Conservation (phyloP, 805 yeast genomes). For the Lachancea waltii region DNA sequence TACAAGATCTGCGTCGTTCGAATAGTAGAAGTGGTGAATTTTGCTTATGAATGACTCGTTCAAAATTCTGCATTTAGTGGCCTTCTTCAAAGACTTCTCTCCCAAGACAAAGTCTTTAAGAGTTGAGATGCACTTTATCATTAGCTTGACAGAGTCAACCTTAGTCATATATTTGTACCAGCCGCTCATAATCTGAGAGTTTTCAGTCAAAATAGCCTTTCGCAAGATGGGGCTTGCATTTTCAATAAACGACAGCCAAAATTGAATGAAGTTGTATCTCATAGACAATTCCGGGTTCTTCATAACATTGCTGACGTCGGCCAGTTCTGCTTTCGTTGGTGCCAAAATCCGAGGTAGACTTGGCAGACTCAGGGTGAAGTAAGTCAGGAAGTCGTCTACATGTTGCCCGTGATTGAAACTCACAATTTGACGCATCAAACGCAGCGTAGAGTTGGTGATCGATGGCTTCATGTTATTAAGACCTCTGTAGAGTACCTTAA, state of each 20-base stretch:
- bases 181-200: conserved; percentile 52
- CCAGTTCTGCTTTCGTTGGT: conserved; percentile 44
- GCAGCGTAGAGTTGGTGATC: conserved; percentile 54
- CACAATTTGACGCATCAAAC: conserved; percentile 48
- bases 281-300: conserved; percentile 39
- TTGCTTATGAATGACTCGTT: conserved; percentile 68
- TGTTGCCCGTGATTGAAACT: conserved; percentile 43
- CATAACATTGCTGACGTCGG: conserved; percentile 32
- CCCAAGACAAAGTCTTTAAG: conserved; percentile 46
- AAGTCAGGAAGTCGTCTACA: conserved; percentile 51
- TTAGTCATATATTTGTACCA: conserved; percentile 60
- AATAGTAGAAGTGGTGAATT: conserved; percentile 46
- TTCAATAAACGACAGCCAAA: conserved; percentile 51
- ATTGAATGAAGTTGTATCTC: conserved; percentile 52
- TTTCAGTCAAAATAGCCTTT: conserved; percentile 54
- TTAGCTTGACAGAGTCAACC: conserved; percentile 43
- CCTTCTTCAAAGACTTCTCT: conserved; percentile 56
- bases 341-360: conserved; percentile 55
- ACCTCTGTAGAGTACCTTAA: conserved; percentile 62
- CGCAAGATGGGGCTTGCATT: conserved; percentile 49
- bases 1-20: conserved; percentile 34
- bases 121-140: conserved; percentile 39
- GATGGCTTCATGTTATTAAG: conserved; percentile 52
- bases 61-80: conserved; percentile 66
- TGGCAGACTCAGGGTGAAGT: conserved; percentile 62